phyloP scores from a whole-genome alignment of 1,284 basidiomycete genomes.

The Irpex sp. region DNA sequence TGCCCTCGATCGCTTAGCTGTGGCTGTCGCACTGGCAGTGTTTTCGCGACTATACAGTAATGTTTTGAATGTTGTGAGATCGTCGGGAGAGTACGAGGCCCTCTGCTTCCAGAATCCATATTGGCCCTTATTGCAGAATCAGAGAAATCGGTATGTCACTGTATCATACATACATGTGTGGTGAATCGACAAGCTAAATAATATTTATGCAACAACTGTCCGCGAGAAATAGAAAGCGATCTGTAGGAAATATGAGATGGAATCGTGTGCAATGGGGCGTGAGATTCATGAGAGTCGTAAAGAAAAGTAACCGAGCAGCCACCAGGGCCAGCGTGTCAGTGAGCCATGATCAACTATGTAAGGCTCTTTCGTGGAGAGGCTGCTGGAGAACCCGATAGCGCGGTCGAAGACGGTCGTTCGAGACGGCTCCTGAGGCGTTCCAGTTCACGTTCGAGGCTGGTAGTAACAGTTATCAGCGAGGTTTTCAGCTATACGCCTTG shows the following conservation, averaged over 20 bases:
- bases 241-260: neutral
- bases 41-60: too few relatives aligned
- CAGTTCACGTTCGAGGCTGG: constrained; percentile 62
- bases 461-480: neutral
- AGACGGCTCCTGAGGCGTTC: constrained; percentile 64
- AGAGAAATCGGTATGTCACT: too few relatives aligned
- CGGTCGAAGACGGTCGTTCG: constrained; percentile 29
- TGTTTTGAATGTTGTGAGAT: too few relatives aligned
- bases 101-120: too few relatives aligned
- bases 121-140: too few relatives aligned
- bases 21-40: too few relatives aligned
- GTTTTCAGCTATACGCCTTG: neutral
- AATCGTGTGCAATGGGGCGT: neutral
- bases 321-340: neutral
- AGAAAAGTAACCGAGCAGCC: neutral
- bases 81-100: too few relatives aligned
- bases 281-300: neutral
- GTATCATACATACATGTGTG: too few relatives aligned
- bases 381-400: constrained; percentile 25
- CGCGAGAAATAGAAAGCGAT: neutral
- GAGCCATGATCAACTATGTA: neutral
- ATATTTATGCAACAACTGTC: neutral
- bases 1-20: too few relatives aligned
- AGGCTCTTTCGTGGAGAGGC: constrained; percentile 27
- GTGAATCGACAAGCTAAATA: too few relatives aligned